Evolutionary conservation across 2,329 filamentous ascomycete genomes (phyloP).

Genomic region (Diaporthe helianthi): DNA sequence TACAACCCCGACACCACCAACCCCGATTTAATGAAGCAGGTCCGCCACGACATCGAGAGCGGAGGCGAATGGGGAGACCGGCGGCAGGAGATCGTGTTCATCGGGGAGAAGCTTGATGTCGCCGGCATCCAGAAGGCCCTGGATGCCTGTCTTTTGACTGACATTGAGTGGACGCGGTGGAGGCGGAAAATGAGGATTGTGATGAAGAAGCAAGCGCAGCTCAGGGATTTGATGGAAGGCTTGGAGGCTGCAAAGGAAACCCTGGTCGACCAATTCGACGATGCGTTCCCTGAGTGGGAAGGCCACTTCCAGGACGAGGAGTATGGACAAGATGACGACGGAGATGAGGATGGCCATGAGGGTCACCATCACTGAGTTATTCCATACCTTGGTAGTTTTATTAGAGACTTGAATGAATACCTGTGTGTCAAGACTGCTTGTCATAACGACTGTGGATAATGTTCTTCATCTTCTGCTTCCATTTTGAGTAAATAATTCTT

Average conservation of each 20-base stretch:
- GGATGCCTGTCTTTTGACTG: constrained; percentile 67
- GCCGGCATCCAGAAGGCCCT: constrained; percentile 58
- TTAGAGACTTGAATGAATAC: background rate
- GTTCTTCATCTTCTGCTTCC: background rate
- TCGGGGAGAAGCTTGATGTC: constrained; percentile 69
- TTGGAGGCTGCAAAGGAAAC: constrained; percentile 9
- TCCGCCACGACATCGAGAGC: constrained; percentile 57
- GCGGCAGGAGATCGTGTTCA: constrained; percentile 76
- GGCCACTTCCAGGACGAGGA: constrained; percentile 21
- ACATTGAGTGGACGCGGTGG: constrained; percentile 60
- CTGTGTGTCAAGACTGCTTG: background rate
- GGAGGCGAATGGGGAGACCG: constrained; percentile 72
- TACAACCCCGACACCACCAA: constrained; percentile 55
- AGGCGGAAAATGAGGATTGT: constrained; percentile 38
- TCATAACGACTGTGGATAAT: background rate
- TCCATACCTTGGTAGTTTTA: no score
- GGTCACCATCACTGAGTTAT: background rate
- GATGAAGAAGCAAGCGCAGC: background rate
- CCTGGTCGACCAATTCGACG: background rate
- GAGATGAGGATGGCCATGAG: background rate
- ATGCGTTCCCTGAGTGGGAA: constrained; percentile 20
- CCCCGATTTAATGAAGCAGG: constrained; percentile 54
- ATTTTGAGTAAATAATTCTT: no score
- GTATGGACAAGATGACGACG: background rate
- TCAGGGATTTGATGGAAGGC: background rate